phyloP scores from a whole-genome alignment of 2,329 filamentous ascomycete species.

The Acephala macrosclerotiorum region DNA sequence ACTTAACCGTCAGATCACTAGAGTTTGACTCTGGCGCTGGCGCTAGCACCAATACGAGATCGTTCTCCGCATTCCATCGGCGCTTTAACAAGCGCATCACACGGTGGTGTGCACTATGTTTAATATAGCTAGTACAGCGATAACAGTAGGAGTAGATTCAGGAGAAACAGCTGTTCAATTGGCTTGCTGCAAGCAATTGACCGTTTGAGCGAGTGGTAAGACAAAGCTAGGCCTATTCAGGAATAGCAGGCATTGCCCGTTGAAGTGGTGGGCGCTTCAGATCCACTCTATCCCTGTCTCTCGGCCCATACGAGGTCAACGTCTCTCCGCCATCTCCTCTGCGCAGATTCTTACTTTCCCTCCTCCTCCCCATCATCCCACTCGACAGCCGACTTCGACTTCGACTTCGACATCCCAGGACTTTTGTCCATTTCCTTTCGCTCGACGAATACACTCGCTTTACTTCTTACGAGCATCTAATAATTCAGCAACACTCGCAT shows the following conservation, averaged over 20 bases:
- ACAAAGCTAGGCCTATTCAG: not conserved
- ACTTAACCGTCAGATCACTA: not conserved
- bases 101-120: not conserved
- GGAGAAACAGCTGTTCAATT: conserved; percentile 8
- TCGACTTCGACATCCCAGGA: conserved; percentile 1
- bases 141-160: conserved; percentile 14
- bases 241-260: not conserved
- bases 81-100: conserved; percentile 3
- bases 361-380: conserved; percentile 1
- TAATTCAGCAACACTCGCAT: not conserved
- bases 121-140: not conserved
- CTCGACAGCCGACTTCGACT: not conserved
- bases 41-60: conserved; percentile 10
- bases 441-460: conserved; percentile 8
- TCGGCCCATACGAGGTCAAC: not conserved
- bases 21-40: not conserved
- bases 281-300: not conserved
- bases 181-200: not conserved
- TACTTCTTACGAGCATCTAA: not conserved
- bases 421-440: conserved; percentile 8
- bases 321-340: conserved; percentile 11
- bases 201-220: not conserved
- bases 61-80: conserved; percentile 16
- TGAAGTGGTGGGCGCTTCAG: not conserved
- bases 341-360: not conserved